Evolutionary conservation across 2,329 filamentous ascomycete genomes (phyloP).

Genomic region (Dactylonectria macrodidyma): DNA sequence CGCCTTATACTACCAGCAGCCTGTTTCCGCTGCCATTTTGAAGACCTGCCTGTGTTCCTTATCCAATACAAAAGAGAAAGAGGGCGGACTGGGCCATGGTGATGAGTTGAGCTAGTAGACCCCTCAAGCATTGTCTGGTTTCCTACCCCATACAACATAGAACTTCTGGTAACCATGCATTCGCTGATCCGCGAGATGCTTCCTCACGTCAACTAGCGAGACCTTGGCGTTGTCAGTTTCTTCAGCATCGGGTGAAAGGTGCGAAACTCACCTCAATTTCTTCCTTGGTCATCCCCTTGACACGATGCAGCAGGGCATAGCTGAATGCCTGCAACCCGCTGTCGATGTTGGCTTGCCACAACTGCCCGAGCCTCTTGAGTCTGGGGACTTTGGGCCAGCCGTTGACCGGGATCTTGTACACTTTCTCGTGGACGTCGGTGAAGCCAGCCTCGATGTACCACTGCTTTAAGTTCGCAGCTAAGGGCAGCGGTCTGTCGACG

Average conservation of each 20-base stretch:
- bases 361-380: slow-evolving; percentile 57
- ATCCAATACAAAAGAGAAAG: too few species aligned
- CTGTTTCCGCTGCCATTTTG: too few species aligned
- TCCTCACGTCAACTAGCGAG: slow-evolving; percentile 63
- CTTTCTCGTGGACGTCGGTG: slow-evolving; percentile 64
- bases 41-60: too few species aligned
- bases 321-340: slow-evolving; percentile 59
- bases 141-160: slow-evolving; percentile 65
- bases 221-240: slow-evolving; percentile 51
- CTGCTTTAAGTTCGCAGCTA: slow-evolving; percentile 52
- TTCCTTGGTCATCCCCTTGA: slow-evolving; percentile 55
- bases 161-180: slow-evolving; percentile 64
- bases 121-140: slow-evolving; percentile 51
- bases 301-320: slow-evolving; percentile 55
- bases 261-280: slow-evolving; percentile 60
- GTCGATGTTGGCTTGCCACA: slow-evolving; percentile 59
- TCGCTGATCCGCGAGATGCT: slow-evolving; percentile 58
- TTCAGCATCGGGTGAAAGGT: slow-evolving; percentile 18
- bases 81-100: too few species aligned
- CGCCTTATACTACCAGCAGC: too few species aligned
- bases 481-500: slow-evolving; percentile 55
- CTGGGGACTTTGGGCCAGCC: slow-evolving; percentile 63
- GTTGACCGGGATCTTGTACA: slow-evolving; percentile 67
- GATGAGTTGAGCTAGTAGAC: too few species aligned
- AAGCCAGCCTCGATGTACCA: slow-evolving; percentile 65